These are phyloP conservation scores for Myxozyma mucilagina DNA, from an alignment of 805 yeast species.

Conservation along the genomic window DNA sequence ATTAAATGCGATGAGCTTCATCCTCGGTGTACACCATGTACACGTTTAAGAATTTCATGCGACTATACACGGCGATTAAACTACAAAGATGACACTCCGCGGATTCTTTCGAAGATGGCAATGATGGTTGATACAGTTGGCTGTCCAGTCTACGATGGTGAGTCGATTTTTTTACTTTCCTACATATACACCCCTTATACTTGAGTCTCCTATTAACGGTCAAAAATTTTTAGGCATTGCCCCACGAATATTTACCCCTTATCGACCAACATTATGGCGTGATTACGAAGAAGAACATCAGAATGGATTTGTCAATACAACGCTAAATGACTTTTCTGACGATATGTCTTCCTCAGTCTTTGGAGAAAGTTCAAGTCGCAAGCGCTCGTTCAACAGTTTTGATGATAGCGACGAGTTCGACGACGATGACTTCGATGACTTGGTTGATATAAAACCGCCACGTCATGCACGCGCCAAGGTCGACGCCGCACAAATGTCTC, in stretches of 20 bases:
- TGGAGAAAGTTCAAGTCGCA: background rate
- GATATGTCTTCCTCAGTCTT: background rate
- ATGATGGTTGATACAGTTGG: conserved; percentile 15
- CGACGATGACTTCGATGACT: background rate
- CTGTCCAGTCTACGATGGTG: conserved; percentile 29
- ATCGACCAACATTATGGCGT: conserved; percentile 8
- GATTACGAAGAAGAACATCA: conserved; percentile 21
- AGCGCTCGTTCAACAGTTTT: background rate
- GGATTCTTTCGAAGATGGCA: conserved; percentile 24
- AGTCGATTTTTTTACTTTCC: background rate
- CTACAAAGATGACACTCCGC: conserved; percentile 29
- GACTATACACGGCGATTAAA: conserved; percentile 25
- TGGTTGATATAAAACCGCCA: background rate
- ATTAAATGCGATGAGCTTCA: conserved; percentile 29
- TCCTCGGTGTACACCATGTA: conserved; percentile 27
- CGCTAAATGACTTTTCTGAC: conserved; percentile 5
- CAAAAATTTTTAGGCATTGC: conserved; percentile 6
- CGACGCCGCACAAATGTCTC: background rate
- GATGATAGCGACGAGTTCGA: conserved; percentile 6
- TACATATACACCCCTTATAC: background rate
- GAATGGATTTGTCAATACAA: conserved; percentile 20
- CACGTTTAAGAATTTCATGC: conserved; percentile 19
- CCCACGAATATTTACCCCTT: conserved; percentile 16
- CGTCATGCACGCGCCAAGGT: background rate
- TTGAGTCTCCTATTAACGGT: background rate